These are phyloP conservation scores for Graphium sp. DNA, from an alignment of 2,329 filamentous ascomycete species.

Conservation along the genomic window DNA sequence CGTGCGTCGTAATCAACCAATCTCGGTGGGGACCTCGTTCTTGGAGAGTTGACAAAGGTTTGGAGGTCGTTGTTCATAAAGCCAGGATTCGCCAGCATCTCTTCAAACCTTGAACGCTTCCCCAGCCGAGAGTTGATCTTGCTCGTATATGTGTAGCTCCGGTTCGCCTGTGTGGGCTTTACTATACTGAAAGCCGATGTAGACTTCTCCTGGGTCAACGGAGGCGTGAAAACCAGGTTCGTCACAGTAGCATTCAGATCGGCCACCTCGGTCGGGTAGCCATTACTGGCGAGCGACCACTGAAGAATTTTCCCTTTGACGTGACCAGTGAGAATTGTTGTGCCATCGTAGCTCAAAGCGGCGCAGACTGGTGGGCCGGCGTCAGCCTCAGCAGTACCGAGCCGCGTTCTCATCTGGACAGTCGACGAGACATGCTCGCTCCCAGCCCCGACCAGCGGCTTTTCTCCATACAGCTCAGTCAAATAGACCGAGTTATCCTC, in stretches of 20 bases:
- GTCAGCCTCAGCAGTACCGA: conserved; percentile 42
- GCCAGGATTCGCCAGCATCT: too few species aligned
- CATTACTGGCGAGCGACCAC: conserved; percentile 64
- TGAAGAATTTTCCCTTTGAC: conserved; percentile 58
- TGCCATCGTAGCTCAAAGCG: conserved; percentile 67
- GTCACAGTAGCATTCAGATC: conserved; percentile 71
- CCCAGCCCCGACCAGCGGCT: conserved; percentile 34
- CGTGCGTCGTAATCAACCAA: too few species aligned
- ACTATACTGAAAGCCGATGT: conserved; percentile 45
- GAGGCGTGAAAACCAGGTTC: conserved; percentile 58
- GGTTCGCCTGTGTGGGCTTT: conserved; percentile 60
- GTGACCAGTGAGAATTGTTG: conserved; percentile 65
- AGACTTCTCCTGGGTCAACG: conserved; percentile 23
- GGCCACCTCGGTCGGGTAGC: conserved; percentile 47
- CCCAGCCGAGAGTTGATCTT: conserved; percentile 35
- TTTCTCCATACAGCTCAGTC: conserved; percentile 51
- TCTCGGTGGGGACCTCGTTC: too few species aligned
- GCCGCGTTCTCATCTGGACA: conserved; percentile 34
- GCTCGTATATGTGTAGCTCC: conserved; percentile 47
- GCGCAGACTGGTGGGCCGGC: conserved; percentile 52
- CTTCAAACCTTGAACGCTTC: conserved; percentile 22
- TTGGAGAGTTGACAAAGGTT: too few species aligned
- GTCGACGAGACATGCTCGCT: conserved; percentile 36
- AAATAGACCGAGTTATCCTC: conserved; percentile 68
- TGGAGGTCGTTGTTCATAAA: too few species aligned